Evolutionary conservation across 1,284 basidiomycete genomes (phyloP).

Genomic region (Phellopilus nigrolimitatus): DNA sequence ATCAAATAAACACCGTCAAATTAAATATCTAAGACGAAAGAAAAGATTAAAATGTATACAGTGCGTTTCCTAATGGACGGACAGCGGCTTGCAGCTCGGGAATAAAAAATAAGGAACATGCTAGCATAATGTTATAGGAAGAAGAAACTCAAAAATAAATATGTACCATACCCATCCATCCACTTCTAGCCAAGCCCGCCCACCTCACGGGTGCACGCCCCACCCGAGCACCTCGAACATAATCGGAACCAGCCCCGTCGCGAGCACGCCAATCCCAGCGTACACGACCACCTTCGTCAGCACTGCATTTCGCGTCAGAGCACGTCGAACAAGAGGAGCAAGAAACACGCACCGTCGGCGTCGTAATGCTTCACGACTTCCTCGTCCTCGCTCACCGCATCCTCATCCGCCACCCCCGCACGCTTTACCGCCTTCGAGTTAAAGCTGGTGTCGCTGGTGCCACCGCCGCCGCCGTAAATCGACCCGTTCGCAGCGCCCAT

Average conservation of each 20-base stretch:
- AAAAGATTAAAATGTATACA: too few species aligned
- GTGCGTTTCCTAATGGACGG: too few species aligned
- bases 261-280: constrained; percentile 74
- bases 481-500: neutral
- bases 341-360: constrained; percentile 63
- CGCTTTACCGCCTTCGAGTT: neutral
- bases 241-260: constrained; percentile 56
- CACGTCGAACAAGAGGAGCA: constrained; percentile 8
- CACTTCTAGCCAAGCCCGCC: too few species aligned
- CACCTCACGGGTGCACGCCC: constrained; percentile 41
- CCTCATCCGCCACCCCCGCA: constrained; percentile 13
- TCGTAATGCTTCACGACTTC: constrained; percentile 69
- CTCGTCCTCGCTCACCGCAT: constrained; percentile 27
- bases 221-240: constrained; percentile 67
- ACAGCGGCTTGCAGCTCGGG: too few species aligned
- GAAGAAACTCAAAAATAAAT: too few species aligned
- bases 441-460: constrained; percentile 8
- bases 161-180: too few species aligned
- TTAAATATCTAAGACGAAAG: too few species aligned
- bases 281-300: constrained; percentile 92
- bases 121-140: too few species aligned
- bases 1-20: too few species aligned
- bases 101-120: too few species aligned
- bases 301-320: constrained; percentile 41
- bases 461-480: constrained; percentile 22